Conservation (phyloP, 1,284 basidiomycete species). For the Psilocybe mexicana region DNA sequence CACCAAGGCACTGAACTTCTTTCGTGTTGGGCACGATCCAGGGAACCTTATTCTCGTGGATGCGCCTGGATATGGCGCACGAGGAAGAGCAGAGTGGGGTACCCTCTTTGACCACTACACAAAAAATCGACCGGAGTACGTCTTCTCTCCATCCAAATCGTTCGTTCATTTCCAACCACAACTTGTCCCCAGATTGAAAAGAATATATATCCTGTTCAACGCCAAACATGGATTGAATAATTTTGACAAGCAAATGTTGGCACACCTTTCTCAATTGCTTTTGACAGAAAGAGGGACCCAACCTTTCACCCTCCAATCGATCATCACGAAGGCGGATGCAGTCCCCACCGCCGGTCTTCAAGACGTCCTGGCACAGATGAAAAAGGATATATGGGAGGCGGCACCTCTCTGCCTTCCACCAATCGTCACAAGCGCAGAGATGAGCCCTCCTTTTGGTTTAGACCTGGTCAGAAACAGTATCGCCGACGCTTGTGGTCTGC, state of each 20-base stretch:
- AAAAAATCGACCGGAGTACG: slow-evolving; percentile 58
- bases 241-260: slow-evolving; percentile 62
- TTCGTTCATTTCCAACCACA: neutral
- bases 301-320: slow-evolving; percentile 61
- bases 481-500: slow-evolving; percentile 50
- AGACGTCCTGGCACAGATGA: slow-evolving; percentile 34
- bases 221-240: slow-evolving; percentile 60
- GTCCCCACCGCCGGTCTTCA: slow-evolving; percentile 35
- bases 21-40: slow-evolving; percentile 54
- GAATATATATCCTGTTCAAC: slow-evolving; percentile 71
- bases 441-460: slow-evolving; percentile 54
- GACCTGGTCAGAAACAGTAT: slow-evolving; percentile 58
- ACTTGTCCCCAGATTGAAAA: slow-evolving; percentile 49
- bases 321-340: slow-evolving; percentile 71
- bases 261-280: slow-evolving; percentile 43
- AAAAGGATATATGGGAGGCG: slow-evolving; percentile 46
- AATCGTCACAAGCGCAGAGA: slow-evolving; percentile 55
- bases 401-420: slow-evolving; percentile 66
- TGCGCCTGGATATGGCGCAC: slow-evolving; percentile 74
- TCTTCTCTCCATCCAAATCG: slow-evolving; percentile 7
- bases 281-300: slow-evolving; percentile 39
- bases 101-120: slow-evolving; percentile 65
- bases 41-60: slow-evolving; percentile 69
- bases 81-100: slow-evolving; percentile 75
- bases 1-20: slow-evolving; percentile 72